A percentile compares a stretch with the other conserved stretches of the same genome.
Conservation (phyloP, 139 green algal species). For the Bryopsis sp. region DNA sequence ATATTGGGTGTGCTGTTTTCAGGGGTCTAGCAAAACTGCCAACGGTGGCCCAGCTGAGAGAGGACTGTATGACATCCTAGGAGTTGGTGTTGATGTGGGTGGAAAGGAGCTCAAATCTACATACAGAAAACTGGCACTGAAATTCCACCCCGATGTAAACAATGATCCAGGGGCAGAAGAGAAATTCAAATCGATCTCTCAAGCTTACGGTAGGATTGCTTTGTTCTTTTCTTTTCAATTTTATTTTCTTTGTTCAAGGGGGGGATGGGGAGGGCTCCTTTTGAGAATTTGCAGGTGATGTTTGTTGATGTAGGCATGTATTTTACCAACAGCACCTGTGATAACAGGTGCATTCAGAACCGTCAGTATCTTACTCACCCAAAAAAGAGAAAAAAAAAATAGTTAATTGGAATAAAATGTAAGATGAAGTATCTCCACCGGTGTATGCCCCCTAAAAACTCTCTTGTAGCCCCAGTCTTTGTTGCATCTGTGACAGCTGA, state of each 20-base stretch:
- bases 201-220: conserved; percentile 31
- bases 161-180: conserved; percentile 22
- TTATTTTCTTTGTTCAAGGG: not conserved
- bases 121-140: conserved; percentile 18
- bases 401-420: not conserved
- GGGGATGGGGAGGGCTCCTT: not conserved
- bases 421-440: not conserved
- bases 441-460: not conserved
- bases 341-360: not conserved
- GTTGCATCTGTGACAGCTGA: not conserved
- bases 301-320: not conserved
- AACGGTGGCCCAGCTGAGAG: not conserved
- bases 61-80: conserved; percentile 11
- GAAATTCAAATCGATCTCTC: conserved; percentile 30
- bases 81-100: not conserved
- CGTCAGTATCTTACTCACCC: not conserved
- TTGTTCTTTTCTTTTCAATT: not conserved
- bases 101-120: conserved; percentile 9
- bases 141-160: conserved; percentile 28
- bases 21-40: not conserved
- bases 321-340: not conserved
- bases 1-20: not conserved
- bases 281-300: not conserved
- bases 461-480: not conserved
- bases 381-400: not conserved